A percentile compares a stretch with the other conserved stretches of the same genome.
These are phyloP conservation scores for Macrocystidia cucumis DNA, from an alignment of 1,284 basidiomycete species.

Conservation along the genomic window DNA sequence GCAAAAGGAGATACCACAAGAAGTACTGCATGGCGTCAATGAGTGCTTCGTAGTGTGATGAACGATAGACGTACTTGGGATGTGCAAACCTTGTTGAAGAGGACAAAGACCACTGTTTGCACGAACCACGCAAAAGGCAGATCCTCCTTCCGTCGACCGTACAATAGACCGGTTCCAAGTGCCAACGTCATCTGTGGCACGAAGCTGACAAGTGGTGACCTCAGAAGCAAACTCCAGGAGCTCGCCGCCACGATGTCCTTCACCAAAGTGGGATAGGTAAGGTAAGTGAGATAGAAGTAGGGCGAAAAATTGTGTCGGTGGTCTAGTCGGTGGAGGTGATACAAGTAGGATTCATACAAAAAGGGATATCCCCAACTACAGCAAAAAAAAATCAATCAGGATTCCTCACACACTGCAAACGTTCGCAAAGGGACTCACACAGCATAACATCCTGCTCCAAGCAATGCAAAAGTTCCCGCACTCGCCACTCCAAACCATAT, in stretches of 20 bases:
- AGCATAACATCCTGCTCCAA: slow-evolving; percentile 65
- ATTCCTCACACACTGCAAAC: slow-evolving; percentile 6
- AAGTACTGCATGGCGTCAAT: slow-evolving; percentile 67
- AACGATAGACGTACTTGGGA: slow-evolving; percentile 64
- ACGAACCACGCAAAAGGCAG: slow-evolving; percentile 85
- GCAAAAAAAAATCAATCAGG: slow-evolving; percentile 1
- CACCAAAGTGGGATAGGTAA: slow-evolving; percentile 52
- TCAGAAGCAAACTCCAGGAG: slow-evolving; percentile 35
- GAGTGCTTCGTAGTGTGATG: slow-evolving; percentile 1
- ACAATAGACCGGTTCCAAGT: slow-evolving; percentile 58
- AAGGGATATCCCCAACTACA: slow-evolving; percentile 90
- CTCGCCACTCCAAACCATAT: slow-evolving; percentile 67
- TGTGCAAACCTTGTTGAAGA: slow-evolving; percentile 98
- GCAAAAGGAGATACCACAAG: slow-evolving; percentile 91
- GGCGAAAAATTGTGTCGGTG: slow-evolving; percentile 98
- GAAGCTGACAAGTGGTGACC: slow-evolving; percentile 65
- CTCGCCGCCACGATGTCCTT: slow-evolving; percentile 29
- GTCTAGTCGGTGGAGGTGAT: slow-evolving; percentile 87
- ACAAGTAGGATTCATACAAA: slow-evolving; percentile 88
- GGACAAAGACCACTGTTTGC: slow-evolving; percentile 86
- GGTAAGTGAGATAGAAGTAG: slow-evolving; percentile 93
- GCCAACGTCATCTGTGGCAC: slow-evolving; percentile 69
- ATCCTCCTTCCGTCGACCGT: slow-evolving; percentile 43
- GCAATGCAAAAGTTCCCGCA: slow-evolving; percentile 57
- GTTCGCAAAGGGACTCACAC: slow-evolving; percentile 49